Base-by-base conservation (phyloP, 345 rosid genomes). In the Eutrema japonicum region DNA sequence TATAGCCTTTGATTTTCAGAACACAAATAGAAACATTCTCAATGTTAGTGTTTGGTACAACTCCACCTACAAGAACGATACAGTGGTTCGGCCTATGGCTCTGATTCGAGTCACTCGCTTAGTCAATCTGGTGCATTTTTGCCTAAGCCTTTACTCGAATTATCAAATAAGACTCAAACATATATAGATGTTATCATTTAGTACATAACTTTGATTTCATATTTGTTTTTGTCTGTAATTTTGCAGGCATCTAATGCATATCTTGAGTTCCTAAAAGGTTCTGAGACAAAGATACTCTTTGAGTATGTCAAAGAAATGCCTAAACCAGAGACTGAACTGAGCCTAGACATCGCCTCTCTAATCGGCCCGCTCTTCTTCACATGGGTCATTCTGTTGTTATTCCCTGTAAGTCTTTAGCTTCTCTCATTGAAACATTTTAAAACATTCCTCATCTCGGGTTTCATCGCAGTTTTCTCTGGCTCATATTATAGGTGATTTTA, bases 231-330 rank as follows among this genome's bases (percentile, higher is more conserved):
- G 3, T 40, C 30, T 71, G 3, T 48, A 41, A 33, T 3, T 62
- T 13, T 66, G 14, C 80, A 95, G 99, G 99, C 73, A 66, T 84
- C 99, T 64, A 95, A 89, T 84, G 89, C 96, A 49, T 95, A 83
- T 66, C 86, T 95, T 76, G 85, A 78, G 72, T 78, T 82, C 68
- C 65, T 92, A 77, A 68, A 8, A 78, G 94, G 97, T 29, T 62
- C 86, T 56, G 78, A 79, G 55, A 68, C 88, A 45, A 81, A 81
- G 71, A 87, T 95, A 66, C 72, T 79, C 10, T 82, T 90, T 66
- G 92, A 90, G 56, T 90, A 79, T 79, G 81, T 89, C 74, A 90
- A 90, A 72, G 97, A 90, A 85, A 87, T 89, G 92, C 98, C 99
- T 8, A 84, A 90, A 75, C 59, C 77, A 46, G 79, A 47, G 79